Evolutionary conservation across 2,329 filamentous ascomycete species (phyloP).

Genomic region (Pseudogymnoascus sp.): DNA sequence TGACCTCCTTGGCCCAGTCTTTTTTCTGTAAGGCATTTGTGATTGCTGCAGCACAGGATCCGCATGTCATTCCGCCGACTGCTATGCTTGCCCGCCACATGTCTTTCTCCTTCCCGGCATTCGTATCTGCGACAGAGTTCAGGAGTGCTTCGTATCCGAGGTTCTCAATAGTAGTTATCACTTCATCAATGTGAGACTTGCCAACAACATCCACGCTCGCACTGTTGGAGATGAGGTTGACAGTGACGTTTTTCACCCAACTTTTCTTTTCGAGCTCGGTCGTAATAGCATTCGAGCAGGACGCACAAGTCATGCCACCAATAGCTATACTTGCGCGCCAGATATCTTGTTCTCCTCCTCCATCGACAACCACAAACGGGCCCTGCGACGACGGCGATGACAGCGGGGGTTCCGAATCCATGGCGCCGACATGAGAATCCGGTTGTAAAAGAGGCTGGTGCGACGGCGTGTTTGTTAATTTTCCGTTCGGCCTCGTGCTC

Average conservation of each 20-base stretch:
- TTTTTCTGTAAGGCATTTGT: slow-evolving; percentile 39
- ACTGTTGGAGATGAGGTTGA: slow-evolving; percentile 46
- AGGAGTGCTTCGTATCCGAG: slow-evolving; percentile 59
- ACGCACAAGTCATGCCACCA: slow-evolving; percentile 49
- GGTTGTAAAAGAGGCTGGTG: not conserved
- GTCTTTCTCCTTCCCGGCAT: slow-evolving; percentile 13
- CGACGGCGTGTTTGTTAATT: not conserved
- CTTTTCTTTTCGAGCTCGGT: slow-evolving; percentile 37
- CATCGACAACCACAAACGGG: slow-evolving; percentile 29
- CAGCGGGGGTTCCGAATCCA: not conserved
- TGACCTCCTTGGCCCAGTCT: slow-evolving; percentile 37
- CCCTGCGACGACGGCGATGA: slow-evolving; percentile 5
- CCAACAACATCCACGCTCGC: slow-evolving; percentile 39
- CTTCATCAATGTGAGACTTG: slow-evolving; percentile 34
- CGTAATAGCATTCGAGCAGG: slow-evolving; percentile 42
- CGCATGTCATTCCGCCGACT: slow-evolving; percentile 50
- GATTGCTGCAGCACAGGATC: slow-evolving; percentile 42
- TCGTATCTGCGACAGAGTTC: slow-evolving; percentile 33
- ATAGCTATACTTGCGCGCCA: slow-evolving; percentile 45
- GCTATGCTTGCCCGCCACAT: slow-evolving; percentile 42
- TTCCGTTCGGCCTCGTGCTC: not conserved
- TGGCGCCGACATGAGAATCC: not conserved
- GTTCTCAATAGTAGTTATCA: slow-evolving; percentile 45
- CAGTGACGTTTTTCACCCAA: slow-evolving; percentile 39
- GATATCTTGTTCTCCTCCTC: slow-evolving; percentile 25